Conservation (phyloP, 331 rosid genomes). For the Phaseolus coccineus region DNA sequence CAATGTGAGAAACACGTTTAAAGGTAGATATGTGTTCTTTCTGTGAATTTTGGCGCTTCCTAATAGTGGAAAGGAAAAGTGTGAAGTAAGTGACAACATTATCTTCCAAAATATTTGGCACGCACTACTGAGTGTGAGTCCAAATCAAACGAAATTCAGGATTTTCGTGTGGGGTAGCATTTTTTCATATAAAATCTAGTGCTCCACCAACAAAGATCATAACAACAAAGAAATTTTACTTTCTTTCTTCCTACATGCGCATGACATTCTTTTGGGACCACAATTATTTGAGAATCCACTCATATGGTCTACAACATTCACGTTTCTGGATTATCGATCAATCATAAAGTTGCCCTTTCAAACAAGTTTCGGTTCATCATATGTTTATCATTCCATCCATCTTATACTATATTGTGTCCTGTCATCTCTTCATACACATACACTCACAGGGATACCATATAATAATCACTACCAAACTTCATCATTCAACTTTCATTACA, state of each 20-base stretch:
- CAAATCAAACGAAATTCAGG: slow-evolving; percentile 32
- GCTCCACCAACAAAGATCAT: slow-evolving; percentile 48
- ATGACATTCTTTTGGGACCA: slow-evolving; percentile 38
- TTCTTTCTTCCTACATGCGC: slow-evolving; percentile 23
- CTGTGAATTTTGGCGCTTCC: not conserved
- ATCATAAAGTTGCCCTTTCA: not conserved
- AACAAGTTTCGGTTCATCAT: slow-evolving; percentile 17
- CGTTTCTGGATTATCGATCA: slow-evolving; percentile 12
- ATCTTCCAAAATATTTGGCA: not conserved
- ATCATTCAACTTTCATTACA: not conserved
- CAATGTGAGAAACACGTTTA: slow-evolving; percentile 3
- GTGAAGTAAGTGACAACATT: slow-evolving; percentile 19
- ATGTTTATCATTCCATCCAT: not conserved
- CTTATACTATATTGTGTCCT: not conserved
- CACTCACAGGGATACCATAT: not conserved
- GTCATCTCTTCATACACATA: not conserved
- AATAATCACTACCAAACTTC: not conserved
- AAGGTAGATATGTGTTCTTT: not conserved
- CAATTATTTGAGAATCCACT: slow-evolving; percentile 24
- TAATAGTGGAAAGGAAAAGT: slow-evolving; percentile 26
- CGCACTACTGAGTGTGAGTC: not conserved
- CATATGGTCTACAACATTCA: slow-evolving; percentile 34
- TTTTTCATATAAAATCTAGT: slow-evolving; percentile 32
- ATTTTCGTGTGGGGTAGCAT: not conserved
- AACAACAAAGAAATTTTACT: not conserved